Evolutionary conservation across 495 filamentous ascomycete genomes (phyloP), one percentile per base, ranked within the genome.

Genomic region (Penicillium samsonianum): DNA sequence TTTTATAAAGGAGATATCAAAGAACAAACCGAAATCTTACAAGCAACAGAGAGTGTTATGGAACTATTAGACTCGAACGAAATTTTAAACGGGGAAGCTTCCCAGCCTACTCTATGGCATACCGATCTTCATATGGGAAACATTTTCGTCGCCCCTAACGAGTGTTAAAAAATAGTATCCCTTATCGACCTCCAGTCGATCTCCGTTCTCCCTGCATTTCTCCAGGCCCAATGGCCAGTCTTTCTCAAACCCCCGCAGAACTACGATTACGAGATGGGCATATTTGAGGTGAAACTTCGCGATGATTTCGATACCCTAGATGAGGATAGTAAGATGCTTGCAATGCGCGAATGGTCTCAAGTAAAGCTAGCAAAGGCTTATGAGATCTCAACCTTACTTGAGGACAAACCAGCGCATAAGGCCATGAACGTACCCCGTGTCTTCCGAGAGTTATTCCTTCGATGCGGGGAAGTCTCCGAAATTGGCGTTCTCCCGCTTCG

Each of bases 41-140:
- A 71, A 33, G 17, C n/a, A 8, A 64, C 65, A 30, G 51, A 54
- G 16, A 50, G 38, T 16, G 25, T 72, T 10, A 63, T 72, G 52
- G 25, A 38, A 11, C 54, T 60, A 8, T 37, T 72, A 56, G 62
- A 64, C 48, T 61, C 58, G 8, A 52, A 64, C 42, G 28, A 60
- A 44, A 19, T 40, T 38, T 53, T 72, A 12, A 30, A 23, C 20
- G 17, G 5, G 46, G 31, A 61, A 46, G 46, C 47, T 31, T 30
- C 55, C 41, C 57, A 69, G 50, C 66, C 67, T 38, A 73, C 63
- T n/a, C 48, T 76, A 35, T 74, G 68, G 67, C 67, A 76, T 45
- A 70, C 69, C n/a, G 73, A 75, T 60, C 65, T 73, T 35, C 61
- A 73, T 31, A 69, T 70, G 65, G 72, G 69, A 41, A 76, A 76